A percentile compares a stretch with the other conserved stretches of the same genome.
phyloP scores from a whole-genome alignment of 2,329 filamentous ascomycete genomes.

The Sporothrix humicola region DNA sequence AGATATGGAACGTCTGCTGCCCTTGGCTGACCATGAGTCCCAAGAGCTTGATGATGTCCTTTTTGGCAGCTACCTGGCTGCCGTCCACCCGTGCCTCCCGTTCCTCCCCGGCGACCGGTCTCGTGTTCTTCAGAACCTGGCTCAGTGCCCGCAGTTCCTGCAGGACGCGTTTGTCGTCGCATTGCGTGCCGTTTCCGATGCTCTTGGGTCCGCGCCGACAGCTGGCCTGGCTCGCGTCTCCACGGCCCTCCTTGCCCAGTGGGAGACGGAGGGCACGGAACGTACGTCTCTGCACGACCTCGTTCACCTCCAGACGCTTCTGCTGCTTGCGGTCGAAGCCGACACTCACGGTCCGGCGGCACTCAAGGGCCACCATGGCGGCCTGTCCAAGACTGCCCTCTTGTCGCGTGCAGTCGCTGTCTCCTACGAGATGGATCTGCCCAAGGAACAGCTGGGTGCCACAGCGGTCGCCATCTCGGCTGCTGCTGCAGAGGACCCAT shows the following conservation, averaged over 20 bases:
- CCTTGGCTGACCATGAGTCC: constrained; percentile 43
- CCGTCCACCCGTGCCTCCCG: constrained; percentile 71
- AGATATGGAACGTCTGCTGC: constrained; percentile 41
- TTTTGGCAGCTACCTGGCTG: constrained; percentile 64
- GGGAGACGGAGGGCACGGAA: constrained; percentile 53
- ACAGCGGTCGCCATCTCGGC: constrained; percentile 46
- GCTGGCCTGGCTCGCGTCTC: constrained; percentile 48
- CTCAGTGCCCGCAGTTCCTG: constrained; percentile 60
- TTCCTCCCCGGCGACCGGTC: constrained; percentile 65
- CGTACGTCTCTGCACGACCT: constrained; percentile 53
- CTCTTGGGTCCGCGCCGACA: constrained; percentile 48
- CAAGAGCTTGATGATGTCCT: constrained; percentile 53
- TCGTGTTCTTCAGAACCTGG: constrained; percentile 61
- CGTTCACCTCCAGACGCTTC: constrained; percentile 69
- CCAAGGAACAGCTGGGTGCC: constrained; percentile 48
- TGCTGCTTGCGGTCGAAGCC: constrained; percentile 70
- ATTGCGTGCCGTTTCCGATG: constrained; percentile 63
- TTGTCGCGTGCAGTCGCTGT: constrained; percentile 70
- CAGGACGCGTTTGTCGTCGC: constrained; percentile 69
- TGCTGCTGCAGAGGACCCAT: constrained; percentile 57
- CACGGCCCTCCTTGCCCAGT: constrained; percentile 56
- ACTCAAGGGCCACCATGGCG: constrained; percentile 49
- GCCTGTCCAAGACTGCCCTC: constrained; percentile 59
- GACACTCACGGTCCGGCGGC: constrained; percentile 60
- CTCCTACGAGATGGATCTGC: constrained; percentile 69